Evolutionary conservation across 768 basidiomycete species (phyloP).

Genomic region (Auricularia heimuer): DNA sequence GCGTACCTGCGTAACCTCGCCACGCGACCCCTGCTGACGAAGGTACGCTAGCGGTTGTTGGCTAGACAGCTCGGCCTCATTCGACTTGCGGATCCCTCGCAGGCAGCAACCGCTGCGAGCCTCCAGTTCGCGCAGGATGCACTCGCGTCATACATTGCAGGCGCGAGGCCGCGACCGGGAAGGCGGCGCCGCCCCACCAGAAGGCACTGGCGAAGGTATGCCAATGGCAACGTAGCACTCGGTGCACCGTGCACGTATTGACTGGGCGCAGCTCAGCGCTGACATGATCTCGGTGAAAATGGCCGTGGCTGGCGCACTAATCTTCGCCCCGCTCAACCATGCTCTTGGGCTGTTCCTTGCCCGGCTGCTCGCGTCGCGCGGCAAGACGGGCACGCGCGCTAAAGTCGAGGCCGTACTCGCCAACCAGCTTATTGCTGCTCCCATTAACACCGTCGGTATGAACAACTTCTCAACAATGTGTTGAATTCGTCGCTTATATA

Average conservation of each 20-base stretch:
- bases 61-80: constrained; percentile 23
- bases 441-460: constrained; percentile 61
- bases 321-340: constrained; percentile 78
- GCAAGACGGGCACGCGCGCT: constrained; percentile 52
- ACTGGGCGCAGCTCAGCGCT: neutral
- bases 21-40: constrained; percentile 65
- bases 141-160: constrained; percentile 62
- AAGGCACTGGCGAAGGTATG: constrained; percentile 10
- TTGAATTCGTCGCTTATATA: neutral
- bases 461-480: constrained; percentile 1
- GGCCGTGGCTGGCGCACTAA: constrained; percentile 71
- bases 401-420: constrained; percentile 66
- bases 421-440: constrained; percentile 66
- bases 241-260: neutral
- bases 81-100: neutral
- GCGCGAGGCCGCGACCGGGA: constrained; percentile 42
- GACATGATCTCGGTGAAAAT: constrained; percentile 54
- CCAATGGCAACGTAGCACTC: neutral
- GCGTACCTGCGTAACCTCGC: constrained; percentile 63
- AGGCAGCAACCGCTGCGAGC: constrained; percentile 8
- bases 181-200: constrained; percentile 18
- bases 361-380: constrained; percentile 50
- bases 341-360: constrained; percentile 63
- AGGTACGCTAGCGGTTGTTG: constrained; percentile 40
- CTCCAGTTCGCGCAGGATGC: constrained; percentile 62